A percentile compares a stretch with the other conserved stretches of the same genome.
Evolutionary conservation across 2,329 filamentous ascomycete species (phyloP).

Genomic region (Cyphellophora europaea): DNA sequence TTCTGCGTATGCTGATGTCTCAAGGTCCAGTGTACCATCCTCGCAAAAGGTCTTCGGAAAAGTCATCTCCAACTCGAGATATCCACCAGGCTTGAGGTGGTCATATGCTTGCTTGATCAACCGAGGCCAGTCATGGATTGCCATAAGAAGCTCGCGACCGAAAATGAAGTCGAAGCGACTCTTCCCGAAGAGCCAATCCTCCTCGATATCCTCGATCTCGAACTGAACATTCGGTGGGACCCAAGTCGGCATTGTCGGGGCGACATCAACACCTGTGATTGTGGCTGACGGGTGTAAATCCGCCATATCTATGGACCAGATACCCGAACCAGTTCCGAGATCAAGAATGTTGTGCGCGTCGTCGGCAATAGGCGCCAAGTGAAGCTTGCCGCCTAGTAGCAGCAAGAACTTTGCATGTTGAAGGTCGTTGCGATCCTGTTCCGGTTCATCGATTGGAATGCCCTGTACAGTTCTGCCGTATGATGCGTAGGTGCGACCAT

Average conservation of each 20-base stretch:
- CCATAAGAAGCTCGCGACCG: slow-evolving; percentile 21
- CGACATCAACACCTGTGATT: slow-evolving; percentile 8
- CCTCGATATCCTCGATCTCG: slow-evolving; percentile 20
- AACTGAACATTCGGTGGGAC: slow-evolving; percentile 15
- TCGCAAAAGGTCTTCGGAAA: slow-evolving; percentile 19
- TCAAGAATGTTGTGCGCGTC: slow-evolving; percentile 9
- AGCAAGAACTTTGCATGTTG: slow-evolving; percentile 9
- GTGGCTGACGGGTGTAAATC: slow-evolving; percentile 28
- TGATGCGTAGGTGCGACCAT: slow-evolving; percentile 4
- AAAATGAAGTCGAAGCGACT: slow-evolving; percentile 20
- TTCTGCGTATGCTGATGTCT: slow-evolving; percentile 16
- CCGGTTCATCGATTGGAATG: slow-evolving; percentile 9
- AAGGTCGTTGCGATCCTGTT: slow-evolving; percentile 10
- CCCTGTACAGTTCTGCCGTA: slow-evolving; percentile 7
- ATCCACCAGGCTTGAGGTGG: slow-evolving; percentile 31
- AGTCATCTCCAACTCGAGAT: slow-evolving; percentile 28
- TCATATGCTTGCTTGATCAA: slow-evolving; percentile 3
- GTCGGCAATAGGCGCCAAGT: slow-evolving; percentile 2
- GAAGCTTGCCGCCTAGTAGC: slow-evolving; percentile 5
- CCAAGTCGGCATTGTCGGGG: slow-evolving; percentile 6
- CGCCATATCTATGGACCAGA: slow-evolving; percentile 25
- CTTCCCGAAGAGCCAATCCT: slow-evolving; percentile 28
- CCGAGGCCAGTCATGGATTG: slow-evolving; percentile 15
- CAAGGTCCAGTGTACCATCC: too few species aligned
- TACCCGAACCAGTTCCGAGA: slow-evolving; percentile 9